Base-by-base conservation (phyloP, 2,329 filamentous ascomycete genomes). In the Sarocladiaceae sp. region DNA sequence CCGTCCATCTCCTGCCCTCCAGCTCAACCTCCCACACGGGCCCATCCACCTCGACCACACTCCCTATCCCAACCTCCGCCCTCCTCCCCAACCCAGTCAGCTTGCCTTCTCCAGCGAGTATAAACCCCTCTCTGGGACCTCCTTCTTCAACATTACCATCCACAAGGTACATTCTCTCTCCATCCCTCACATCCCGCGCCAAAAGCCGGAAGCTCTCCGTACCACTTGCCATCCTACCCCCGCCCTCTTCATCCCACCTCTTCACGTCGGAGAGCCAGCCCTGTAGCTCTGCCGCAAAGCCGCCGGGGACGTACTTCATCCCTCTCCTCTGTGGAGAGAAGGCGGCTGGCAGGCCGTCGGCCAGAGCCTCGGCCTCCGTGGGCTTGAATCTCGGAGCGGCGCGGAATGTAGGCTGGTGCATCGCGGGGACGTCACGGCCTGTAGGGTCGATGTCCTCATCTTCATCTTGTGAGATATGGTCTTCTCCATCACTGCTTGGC, bases 231-330 rank as follows among this genome's bases (percentile, higher is more conserved):
- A 26, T 13, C 5, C 20, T 7, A 4, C 34, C 34, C 16, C 21
- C 24, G 12, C 45, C 15, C 11, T 51, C 47, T 5, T 39, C 53
- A 13, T 60, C 57, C 59, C 58, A 60, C 10, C 60, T 60, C 47
- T 62, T 66, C 19, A 68, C 57, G 18, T 68, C 64, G 0, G 67
- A 66, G 9, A 69, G 54, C 63, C 64, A 66, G 12, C 60, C 59
- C 47, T 69, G 67, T 6, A 69, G 53, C 34, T 59, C 58, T 2
- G 64, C 60, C 1, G 67, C 66, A 18, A 69, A 51, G 0, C 67
- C 67, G 15, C 61, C 58, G 3, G 60, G 42, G 1, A 67, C 18
- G 23, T 67, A 69, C 44, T 53, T 60, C 11, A 48, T 55, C 13
- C 64, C 62, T 29, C 62, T 55, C 1, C 59, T 58, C 46, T 62